Percentiles rank a stretch among this genome's conserved stretches.
These are phyloP conservation scores for Pyracantha coccinea DNA, from an alignment of 331 rosid species.

Conservation along the genomic window DNA sequence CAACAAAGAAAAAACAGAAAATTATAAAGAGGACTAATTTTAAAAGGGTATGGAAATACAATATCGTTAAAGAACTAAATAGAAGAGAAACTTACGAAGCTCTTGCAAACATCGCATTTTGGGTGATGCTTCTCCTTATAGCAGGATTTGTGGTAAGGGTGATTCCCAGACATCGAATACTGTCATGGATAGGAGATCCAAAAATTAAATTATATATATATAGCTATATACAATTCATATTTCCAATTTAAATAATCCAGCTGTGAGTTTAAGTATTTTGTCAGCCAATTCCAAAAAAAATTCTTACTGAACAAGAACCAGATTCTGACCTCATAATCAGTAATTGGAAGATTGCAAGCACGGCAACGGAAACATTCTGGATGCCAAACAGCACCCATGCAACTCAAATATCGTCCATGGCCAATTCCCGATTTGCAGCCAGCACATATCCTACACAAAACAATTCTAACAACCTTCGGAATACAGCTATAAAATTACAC, in stretches of 20 bases:
- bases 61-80: neutral
- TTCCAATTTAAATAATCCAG: neutral
- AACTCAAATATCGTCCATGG: conserved; percentile 43
- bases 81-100: conserved; percentile 43
- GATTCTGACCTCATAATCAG: conserved; percentile 60
- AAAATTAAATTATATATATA: conserved; percentile 12
- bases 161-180: conserved; percentile 59
- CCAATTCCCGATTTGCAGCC: conserved; percentile 73
- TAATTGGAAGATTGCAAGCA: conserved; percentile 61
- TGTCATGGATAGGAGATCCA: conserved; percentile 25
- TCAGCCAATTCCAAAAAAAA: conserved; percentile 1
- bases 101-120: conserved; percentile 75
- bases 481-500: neutral
- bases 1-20: neutral
- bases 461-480: neutral
- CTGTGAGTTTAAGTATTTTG: neutral
- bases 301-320: neutral
- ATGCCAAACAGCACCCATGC: conserved; percentile 71
- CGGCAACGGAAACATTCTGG: conserved; percentile 65
- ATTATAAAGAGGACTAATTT: neutral
- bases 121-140: conserved; percentile 46
- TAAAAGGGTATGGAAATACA: neutral
- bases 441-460: conserved; percentile 52
- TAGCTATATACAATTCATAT: neutral
- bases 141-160: conserved; percentile 71